Conservation (phyloP, 495 filamentous ascomycete species). For the Daldinia vernicosa region DNA sequence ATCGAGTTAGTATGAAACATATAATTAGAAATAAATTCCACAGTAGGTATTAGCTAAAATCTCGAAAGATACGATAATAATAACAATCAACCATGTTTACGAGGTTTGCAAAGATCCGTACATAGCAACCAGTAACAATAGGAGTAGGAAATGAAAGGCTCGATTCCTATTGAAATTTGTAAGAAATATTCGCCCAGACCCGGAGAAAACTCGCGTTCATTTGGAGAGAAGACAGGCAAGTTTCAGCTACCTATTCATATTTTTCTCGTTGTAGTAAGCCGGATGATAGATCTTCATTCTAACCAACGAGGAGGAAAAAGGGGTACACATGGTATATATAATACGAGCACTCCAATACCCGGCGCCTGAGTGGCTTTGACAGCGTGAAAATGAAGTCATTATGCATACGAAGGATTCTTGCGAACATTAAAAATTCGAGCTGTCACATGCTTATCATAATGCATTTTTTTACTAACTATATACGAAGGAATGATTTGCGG, state of each 20-base stretch:
- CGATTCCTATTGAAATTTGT: neutral
- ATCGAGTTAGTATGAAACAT: neutral
- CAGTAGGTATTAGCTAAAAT: neutral
- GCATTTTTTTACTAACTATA: neutral
- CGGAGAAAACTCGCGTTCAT: neutral
- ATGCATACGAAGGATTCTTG: constrained; percentile 1
- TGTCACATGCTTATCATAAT: constrained; percentile 13
- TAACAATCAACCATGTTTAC: neutral
- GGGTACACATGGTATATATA: constrained; percentile 8
- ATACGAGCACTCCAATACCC: constrained; percentile 1
- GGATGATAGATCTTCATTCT: constrained; percentile 8
- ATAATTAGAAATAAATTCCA: neutral
- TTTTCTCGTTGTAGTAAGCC: neutral
- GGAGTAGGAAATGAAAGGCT: neutral
- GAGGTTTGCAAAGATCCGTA: neutral
- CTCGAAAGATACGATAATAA: neutral
- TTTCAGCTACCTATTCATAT: constrained; percentile 3
- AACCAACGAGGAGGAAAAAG: neutral
- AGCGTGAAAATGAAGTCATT: constrained; percentile 6
- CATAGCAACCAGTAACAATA: neutral
- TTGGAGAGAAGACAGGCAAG: neutral
- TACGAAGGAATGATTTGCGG: constrained; percentile 17
- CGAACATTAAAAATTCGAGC: neutral
- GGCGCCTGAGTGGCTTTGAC: neutral
- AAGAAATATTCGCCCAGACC: neutral